Conservation (phyloP, 1,284 basidiomycete species). For the Puccinia sorghi region DNA sequence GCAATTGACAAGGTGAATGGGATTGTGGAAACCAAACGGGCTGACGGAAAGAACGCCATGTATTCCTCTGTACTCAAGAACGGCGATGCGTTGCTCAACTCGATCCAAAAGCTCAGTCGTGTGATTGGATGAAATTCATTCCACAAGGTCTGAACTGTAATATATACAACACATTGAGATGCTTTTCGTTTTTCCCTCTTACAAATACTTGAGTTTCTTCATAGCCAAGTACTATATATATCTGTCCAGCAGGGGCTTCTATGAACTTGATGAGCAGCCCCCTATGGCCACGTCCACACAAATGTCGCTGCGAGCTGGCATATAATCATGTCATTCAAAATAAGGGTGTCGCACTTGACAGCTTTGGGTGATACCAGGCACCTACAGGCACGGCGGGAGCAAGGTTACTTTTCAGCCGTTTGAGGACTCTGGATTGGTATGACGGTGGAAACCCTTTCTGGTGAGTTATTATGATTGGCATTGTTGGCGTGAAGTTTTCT, state of each 20-base stretch:
- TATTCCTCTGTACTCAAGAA: conserved; percentile 87
- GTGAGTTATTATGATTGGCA: background rate
- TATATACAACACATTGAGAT: background rate
- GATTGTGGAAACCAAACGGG: conserved; percentile 87
- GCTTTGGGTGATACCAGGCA: no score
- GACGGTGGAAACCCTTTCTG: background rate
- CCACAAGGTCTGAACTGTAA: background rate
- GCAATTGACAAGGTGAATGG: conserved; percentile 93
- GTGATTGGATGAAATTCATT: conserved; percentile 53
- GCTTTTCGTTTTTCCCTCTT: background rate
- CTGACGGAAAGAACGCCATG: conserved; percentile 75
- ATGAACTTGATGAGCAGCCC: no score
- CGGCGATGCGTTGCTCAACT: conserved; percentile 80
- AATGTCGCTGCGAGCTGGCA: background rate
- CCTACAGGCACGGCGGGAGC: no score
- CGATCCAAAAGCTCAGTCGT: conserved; percentile 56
- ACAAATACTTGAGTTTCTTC: background rate
- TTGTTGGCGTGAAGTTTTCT: no score
- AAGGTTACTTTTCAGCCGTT: no score
- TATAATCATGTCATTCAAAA: background rate
- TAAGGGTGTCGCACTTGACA: no score
- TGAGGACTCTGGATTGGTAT: background rate
- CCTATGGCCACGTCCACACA: no score
- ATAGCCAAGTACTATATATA: no score
- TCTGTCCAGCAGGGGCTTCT: no score